phyloP scores from a whole-genome alignment of 495 filamentous ascomycete species.

The Hypomontagnella submonticulosa region DNA sequence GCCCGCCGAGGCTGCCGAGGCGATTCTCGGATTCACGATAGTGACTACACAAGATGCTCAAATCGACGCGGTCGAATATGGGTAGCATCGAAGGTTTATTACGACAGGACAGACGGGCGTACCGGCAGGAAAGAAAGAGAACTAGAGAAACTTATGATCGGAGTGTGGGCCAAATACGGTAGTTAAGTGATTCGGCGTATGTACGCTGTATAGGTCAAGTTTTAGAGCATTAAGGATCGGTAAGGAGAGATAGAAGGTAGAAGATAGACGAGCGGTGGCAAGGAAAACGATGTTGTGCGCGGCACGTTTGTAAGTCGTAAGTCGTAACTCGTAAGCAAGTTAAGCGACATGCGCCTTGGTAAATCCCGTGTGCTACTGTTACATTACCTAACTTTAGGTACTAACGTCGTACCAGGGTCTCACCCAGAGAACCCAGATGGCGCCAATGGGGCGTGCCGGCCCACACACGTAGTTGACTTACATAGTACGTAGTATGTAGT shows the following conservation, averaged over 20 bases:
- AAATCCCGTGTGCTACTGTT: slow-evolving; percentile 23
- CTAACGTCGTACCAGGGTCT: background rate
- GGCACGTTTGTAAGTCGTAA: slow-evolving; percentile 23
- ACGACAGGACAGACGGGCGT: background rate
- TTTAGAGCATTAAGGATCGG: slow-evolving; percentile 6
- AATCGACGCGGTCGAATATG: slow-evolving; percentile 5
- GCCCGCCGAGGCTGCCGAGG: background rate
- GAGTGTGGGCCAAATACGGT: slow-evolving; percentile 19
- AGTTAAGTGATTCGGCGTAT: slow-evolving; percentile 2
- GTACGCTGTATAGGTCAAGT: background rate
- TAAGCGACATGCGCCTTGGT: slow-evolving; percentile 37
- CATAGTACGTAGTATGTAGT: background rate
- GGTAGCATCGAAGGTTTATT: background rate
- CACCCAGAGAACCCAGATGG: background rate
- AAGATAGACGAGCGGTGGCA: slow-evolving; percentile 10
- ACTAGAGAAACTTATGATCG: slow-evolving; percentile 3
- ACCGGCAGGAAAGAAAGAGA: background rate
- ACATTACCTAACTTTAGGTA: slow-evolving; percentile 33
- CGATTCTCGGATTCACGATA: slow-evolving; percentile 1
- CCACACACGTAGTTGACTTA: background rate
- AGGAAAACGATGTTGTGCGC: slow-evolving; percentile 29
- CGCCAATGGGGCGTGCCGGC: slow-evolving; percentile 2
- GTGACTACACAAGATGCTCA: background rate
- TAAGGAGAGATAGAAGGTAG: slow-evolving; percentile 12
- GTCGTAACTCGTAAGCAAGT: no score